Base-by-base conservation (phyloP, 495 filamentous ascomycete species). In the Lophium mytilinum region DNA sequence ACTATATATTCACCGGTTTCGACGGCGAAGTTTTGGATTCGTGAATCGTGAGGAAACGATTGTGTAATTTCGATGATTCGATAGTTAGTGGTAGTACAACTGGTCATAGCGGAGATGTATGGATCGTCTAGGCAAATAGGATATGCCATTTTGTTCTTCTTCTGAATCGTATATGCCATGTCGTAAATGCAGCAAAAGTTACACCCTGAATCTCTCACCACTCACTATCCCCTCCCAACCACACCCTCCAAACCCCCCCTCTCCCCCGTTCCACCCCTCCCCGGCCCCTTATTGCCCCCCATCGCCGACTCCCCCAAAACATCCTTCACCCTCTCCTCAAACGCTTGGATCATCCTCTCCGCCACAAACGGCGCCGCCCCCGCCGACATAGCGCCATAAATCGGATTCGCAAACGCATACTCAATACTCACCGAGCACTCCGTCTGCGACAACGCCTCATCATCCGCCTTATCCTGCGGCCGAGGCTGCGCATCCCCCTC, bases 321-420 rank as follows among this genome's bases (percentile, higher is more conserved):
- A 62, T 78, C 74, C 72, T 75, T 74, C 40, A 88, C 87, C 67
- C 88, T 76, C 74, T 78, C 79, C 76, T 95, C 90, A 78, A 97
- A 98, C 33, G 93, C 93, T 73, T 86, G 82, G 65, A 98, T 85
- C 91, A 98, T 93, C 50, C 86, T 74, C 10, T 79, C 80, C 21
- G 87, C 92, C 65, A 96, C 85, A 72, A 87, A 88, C 41, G 87
- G 88, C 65, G 87, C 88, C 43, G 91, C 80, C 24, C 85, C 85
- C 50, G 82, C 75, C 71, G 89, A 92, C 63, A 95, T 71, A 19
- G 83, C 81, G 54, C 80, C 83, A 77, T 96, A 90, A 61, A 91
- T 68, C 50, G 90, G 87, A 74, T 89, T 96, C 61, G 79, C 76
- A 69, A 97, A 96, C 73, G 81, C 77, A 68, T 89, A 95, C 59